These are phyloP conservation scores for Syncephalis plumigaleata DNA, from an alignment of 371 early-diverging fungal genomes.

Conservation along the genomic window DNA sequence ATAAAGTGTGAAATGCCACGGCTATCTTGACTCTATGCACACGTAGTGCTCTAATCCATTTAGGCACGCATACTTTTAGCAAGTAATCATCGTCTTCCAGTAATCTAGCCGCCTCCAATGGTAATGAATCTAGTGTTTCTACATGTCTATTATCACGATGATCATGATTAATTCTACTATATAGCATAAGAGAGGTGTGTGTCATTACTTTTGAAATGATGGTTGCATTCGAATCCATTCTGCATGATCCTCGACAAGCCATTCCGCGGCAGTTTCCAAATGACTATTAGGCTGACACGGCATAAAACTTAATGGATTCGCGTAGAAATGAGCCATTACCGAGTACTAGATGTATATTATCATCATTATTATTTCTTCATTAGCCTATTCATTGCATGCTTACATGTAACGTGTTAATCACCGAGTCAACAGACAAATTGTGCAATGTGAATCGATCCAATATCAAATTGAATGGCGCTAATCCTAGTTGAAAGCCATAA, in stretches of 20 bases:
- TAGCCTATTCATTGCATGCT: background rate
- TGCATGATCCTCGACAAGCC: constrained; percentile 19
- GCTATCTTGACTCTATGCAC: too few relatives aligned
- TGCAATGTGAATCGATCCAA: constrained; percentile 59
- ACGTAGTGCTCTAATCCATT: too few relatives aligned
- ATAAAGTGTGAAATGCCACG: too few relatives aligned
- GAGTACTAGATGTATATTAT: constrained; percentile 34
- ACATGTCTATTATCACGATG: constrained; percentile 13
- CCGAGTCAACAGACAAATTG: constrained; percentile 55
- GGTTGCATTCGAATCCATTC: constrained; percentile 54
- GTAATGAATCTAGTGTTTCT: constrained; percentile 21
- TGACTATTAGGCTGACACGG: constrained; percentile 12
- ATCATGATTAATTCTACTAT: background rate
- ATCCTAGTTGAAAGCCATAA: constrained; percentile 38
- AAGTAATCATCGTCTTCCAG: constrained; percentile 34
- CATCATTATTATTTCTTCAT: background rate
- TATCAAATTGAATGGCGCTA: constrained; percentile 48
- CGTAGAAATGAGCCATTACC: constrained; percentile 71
- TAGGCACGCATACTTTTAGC: background rate
- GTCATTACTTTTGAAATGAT: constrained; percentile 38
- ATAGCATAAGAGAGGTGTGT: constrained; percentile 1
- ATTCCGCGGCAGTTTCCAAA: constrained; percentile 10
- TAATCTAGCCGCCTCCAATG: constrained; percentile 23
- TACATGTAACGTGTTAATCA: constrained; percentile 51
- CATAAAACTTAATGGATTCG: constrained; percentile 67